These are phyloP conservation scores for Tetrahymena thermophila DNA, from an alignment of 73 alveolate species.

Conservation along the genomic window DNA sequence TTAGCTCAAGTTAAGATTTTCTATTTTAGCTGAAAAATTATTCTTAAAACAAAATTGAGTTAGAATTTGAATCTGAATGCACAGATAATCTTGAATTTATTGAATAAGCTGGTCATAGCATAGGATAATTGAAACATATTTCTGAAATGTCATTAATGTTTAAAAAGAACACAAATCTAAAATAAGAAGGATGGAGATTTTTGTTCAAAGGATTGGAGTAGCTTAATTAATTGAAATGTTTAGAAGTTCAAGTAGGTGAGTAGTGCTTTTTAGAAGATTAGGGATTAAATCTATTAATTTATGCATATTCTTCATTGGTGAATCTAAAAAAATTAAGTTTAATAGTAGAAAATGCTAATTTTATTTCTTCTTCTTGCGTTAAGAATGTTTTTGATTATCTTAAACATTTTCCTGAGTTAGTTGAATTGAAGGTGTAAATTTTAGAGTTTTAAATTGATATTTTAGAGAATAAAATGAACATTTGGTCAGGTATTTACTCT, in stretches of 20 bases:
- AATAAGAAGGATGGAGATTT: not conserved
- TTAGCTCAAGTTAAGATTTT: too few species aligned
- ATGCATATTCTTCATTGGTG: not conserved
- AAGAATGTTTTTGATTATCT: not conserved
- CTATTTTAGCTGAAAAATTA: too few species aligned
- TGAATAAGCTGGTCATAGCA: not conserved
- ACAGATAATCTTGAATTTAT: not conserved
- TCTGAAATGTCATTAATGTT: not conserved
- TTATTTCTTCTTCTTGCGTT: not conserved
- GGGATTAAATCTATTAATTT: not conserved
- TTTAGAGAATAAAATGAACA: not conserved
- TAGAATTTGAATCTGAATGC: not conserved
- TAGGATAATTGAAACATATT: not conserved
- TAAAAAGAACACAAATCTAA: not conserved
- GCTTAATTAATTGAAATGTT: not conserved
- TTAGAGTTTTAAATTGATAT: not conserved
- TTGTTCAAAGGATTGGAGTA: not conserved
- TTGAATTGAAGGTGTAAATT: not conserved
- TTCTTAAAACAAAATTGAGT: not conserved
- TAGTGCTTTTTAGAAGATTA: not conserved
- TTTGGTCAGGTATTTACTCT: not conserved
- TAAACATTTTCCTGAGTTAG: not conserved
- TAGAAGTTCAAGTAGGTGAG: not conserved
- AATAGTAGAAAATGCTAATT: not conserved
- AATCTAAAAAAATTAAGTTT: not conserved